Evolutionary conservation across 768 basidiomycete genomes (phyloP).

Genomic region (Termitomyces sp.): DNA sequence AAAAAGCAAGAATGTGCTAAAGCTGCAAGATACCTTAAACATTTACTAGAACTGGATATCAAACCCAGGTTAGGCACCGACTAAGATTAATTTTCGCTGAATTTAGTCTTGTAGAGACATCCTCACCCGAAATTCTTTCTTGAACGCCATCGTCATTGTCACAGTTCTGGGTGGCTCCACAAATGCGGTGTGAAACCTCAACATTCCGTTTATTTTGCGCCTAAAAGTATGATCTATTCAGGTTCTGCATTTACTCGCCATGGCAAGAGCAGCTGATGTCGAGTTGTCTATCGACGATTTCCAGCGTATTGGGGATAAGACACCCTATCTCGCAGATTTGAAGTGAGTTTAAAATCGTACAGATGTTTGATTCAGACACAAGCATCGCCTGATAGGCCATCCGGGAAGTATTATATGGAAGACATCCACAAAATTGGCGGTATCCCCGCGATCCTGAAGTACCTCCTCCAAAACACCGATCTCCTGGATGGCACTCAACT

Average conservation of each 20-base stretch:
- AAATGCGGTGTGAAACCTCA: conserved; percentile 56
- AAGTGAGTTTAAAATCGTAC: conserved; percentile 34
- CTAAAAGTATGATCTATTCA: conserved; percentile 16
- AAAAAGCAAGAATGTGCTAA: conserved; percentile 80
- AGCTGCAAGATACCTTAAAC: conserved; percentile 73
- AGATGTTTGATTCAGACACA: not conserved
- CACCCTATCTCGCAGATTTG: conserved; percentile 82
- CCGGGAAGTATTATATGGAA: conserved; percentile 86
- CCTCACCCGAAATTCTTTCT: conserved; percentile 48
- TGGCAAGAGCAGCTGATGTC: conserved; percentile 73
- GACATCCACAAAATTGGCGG: conserved; percentile 85
- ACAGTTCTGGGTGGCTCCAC: conserved; percentile 85
- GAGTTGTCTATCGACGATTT: conserved; percentile 82
- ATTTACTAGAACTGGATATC: conserved; percentile 68
- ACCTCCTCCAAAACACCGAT: conserved; percentile 70
- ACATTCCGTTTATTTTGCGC: not conserved
- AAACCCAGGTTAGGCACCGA: conserved; percentile 56
- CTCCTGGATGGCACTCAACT: conserved; percentile 77
- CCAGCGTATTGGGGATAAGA: conserved; percentile 71
- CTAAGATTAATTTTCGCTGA: not conserved
- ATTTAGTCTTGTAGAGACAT: conserved; percentile 28
- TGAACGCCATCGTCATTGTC: conserved; percentile 79
- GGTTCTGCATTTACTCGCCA: conserved; percentile 81
- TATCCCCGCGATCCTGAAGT: conserved; percentile 80
- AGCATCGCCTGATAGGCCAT: conserved; percentile 35